Evolutionary conservation across 495 filamentous ascomycete species (phyloP).

Genomic region (Penicillium cataractarum): DNA sequence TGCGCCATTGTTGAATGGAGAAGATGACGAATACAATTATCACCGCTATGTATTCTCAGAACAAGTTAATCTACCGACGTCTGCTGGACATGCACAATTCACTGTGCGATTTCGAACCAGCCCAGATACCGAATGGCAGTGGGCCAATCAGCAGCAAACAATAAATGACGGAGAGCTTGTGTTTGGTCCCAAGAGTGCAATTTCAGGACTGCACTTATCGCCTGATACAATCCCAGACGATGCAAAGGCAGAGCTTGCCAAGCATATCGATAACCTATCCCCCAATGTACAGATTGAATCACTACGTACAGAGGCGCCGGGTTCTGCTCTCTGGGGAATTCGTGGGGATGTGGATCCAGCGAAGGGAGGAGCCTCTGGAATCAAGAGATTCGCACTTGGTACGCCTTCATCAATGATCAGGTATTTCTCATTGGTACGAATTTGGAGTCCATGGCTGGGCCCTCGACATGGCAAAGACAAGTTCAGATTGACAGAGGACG

Average conservation of each 20-base stretch:
- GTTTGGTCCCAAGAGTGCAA: slow-evolving; percentile 20
- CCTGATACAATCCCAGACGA: slow-evolving; percentile 21
- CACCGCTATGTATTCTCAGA: slow-evolving; percentile 45
- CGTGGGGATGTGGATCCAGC: slow-evolving; percentile 57
- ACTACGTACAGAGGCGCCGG: slow-evolving; percentile 67
- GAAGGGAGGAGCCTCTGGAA: slow-evolving; percentile 57
- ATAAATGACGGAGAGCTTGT: slow-evolving; percentile 66
- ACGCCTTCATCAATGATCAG: slow-evolving; percentile 56
- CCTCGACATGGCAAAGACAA: slow-evolving; percentile 76
- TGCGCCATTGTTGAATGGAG: slow-evolving; percentile 40
- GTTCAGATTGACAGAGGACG: slow-evolving; percentile 74
- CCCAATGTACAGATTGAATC: slow-evolving; percentile 58
- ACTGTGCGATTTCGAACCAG: slow-evolving; percentile 73
- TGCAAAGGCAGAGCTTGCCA: slow-evolving; percentile 49
- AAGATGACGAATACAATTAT: slow-evolving; percentile 24
- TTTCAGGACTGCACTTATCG: slow-evolving; percentile 1
- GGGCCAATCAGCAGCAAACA: slow-evolving; percentile 68
- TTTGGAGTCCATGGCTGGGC: slow-evolving; percentile 83
- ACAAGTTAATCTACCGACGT: slow-evolving; percentile 37
- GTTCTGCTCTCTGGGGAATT: slow-evolving; percentile 72
- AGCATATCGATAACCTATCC: slow-evolving; percentile 65
- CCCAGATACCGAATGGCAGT: slow-evolving; percentile 65
- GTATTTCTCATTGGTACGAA: slow-evolving; percentile 80
- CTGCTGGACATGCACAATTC: slow-evolving; percentile 56
- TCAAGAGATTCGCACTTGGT: slow-evolving; percentile 62